Evolutionary conservation across 768 basidiomycete genomes (phyloP).

Genomic region (Lyophyllum decastes): DNA sequence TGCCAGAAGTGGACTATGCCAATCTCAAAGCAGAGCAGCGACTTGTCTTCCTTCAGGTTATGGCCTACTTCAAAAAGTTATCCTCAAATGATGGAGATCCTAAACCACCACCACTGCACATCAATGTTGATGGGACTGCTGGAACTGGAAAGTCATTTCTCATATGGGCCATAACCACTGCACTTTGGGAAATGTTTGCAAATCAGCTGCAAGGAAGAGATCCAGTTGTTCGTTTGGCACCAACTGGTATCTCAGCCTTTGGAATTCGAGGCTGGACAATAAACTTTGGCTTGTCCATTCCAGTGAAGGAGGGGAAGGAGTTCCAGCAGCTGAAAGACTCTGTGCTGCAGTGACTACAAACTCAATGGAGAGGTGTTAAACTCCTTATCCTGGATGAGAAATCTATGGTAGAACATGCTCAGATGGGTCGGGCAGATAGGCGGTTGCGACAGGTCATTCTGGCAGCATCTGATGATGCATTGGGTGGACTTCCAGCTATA

Average conservation of each 20-base stretch:
- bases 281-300: constrained; percentile 7
- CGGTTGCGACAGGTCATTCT: constrained; percentile 16
- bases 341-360: neutral
- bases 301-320: constrained; percentile 1
- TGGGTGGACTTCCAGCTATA: constrained; percentile 20
- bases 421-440: constrained; percentile 19
- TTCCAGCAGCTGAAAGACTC: constrained; percentile 1
- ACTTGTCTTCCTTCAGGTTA: constrained; percentile 11
- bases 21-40: constrained; percentile 8
- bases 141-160: constrained; percentile 28
- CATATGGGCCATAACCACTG: constrained; percentile 23
- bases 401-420: constrained; percentile 24
- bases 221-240: constrained; percentile 13
- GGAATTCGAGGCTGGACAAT: constrained; percentile 16
- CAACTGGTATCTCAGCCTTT: neutral
- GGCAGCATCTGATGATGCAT: constrained; percentile 1
- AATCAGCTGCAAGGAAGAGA: constrained; percentile 14
- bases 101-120: constrained; percentile 4
- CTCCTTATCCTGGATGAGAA: constrained; percentile 27
- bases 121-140: constrained; percentile 30
- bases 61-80: constrained; percentile 11
- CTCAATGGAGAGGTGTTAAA: neutral
- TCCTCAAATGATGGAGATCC: neutral
- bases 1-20: constrained; percentile 17
- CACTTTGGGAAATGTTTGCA: constrained; percentile 15